phyloP scores from a whole-genome alignment of 2,329 filamentous ascomycete species.

The Myriosclerotinia curreyana region DNA sequence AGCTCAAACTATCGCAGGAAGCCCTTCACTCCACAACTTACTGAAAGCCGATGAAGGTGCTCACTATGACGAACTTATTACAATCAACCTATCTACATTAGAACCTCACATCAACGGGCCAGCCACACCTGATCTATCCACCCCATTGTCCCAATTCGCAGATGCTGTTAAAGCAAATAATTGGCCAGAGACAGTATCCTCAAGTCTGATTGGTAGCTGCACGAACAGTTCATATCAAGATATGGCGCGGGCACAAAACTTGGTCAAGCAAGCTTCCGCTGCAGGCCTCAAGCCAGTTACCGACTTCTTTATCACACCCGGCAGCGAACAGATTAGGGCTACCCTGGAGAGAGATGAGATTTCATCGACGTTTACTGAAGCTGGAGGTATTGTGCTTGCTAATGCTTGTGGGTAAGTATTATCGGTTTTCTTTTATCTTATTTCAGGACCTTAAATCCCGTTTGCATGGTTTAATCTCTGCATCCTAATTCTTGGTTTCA shows the following conservation, averaged over 20 bases:
- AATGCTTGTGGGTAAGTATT: conserved; percentile 72
- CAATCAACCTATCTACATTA: conserved; percentile 82
- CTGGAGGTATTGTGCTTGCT: conserved; percentile 84
- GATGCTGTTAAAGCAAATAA: conserved; percentile 76
- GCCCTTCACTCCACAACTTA: conserved; percentile 52
- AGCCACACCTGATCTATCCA: conserved; percentile 93
- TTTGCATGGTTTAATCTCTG: not conserved
- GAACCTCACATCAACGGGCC: conserved; percentile 98
- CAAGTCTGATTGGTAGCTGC: conserved; percentile 94
- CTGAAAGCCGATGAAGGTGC: conserved; percentile 77
- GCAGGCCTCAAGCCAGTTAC: conserved; percentile 88
- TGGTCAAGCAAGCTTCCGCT: conserved; percentile 84
- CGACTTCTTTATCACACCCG: conserved; percentile 94
- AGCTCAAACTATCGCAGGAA: conserved; percentile 36
- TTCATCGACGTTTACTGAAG: conserved; percentile 77
- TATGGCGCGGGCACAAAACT: conserved; percentile 91
- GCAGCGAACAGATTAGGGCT: conserved; percentile 93
- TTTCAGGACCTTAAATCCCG: too few relatives aligned
- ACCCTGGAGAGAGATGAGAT: conserved; percentile 89
- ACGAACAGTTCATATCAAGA: conserved; percentile 99
- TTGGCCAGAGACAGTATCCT: conserved; percentile 89
- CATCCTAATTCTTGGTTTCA: not conserved
- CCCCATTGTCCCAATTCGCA: conserved; percentile 86
- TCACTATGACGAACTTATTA: conserved; percentile 86
- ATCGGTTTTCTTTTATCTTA: not conserved